Evolutionary conservation across 164 flowering plant species (phyloP).

Genomic region (Euptelea pleiosperma): DNA sequence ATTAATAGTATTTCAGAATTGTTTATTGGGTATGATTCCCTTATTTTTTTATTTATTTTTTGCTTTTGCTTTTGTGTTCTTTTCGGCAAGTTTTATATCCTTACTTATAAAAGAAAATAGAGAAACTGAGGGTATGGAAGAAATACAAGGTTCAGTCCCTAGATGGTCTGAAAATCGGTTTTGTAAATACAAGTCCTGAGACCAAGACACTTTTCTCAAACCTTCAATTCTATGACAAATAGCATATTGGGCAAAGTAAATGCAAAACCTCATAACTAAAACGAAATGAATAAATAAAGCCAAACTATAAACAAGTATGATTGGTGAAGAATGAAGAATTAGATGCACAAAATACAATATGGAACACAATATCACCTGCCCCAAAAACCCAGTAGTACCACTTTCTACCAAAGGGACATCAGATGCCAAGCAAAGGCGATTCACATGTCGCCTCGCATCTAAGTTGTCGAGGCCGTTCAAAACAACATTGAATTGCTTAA

Average conservation of each 20-base stretch:
- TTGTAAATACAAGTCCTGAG: neutral
- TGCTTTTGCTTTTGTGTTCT: too few relatives aligned
- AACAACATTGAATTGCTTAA: slow-evolving; percentile 86
- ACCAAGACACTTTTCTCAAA: neutral
- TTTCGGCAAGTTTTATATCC: neutral
- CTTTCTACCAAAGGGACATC: slow-evolving; percentile 94
- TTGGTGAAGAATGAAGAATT: neutral
- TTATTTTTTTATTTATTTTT: too few relatives aligned
- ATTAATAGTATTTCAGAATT: too few relatives aligned
- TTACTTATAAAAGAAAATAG: neutral
- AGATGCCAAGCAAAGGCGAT: slow-evolving; percentile 95
- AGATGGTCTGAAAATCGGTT: neutral
- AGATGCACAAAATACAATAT: neutral
- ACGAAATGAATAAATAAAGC: neutral
- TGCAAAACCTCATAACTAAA: neutral
- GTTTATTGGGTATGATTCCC: too few relatives aligned
- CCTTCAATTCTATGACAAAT: neutral
- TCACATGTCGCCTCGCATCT: slow-evolving; percentile 96
- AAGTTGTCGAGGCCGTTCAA: slow-evolving; percentile 95
- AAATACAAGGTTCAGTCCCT: neutral
- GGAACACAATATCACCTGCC: slow-evolving; percentile 62
- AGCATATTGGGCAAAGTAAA: neutral
- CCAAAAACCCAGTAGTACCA: slow-evolving; percentile 97
- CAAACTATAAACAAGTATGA: neutral
- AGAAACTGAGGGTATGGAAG: neutral